A percentile compares a stretch with the other conserved stretches of the same genome.
These are phyloP conservation scores for Phytophthora boehmeriae DNA, from an alignment of 352 stramenopile genomes.

Conservation along the genomic window DNA sequence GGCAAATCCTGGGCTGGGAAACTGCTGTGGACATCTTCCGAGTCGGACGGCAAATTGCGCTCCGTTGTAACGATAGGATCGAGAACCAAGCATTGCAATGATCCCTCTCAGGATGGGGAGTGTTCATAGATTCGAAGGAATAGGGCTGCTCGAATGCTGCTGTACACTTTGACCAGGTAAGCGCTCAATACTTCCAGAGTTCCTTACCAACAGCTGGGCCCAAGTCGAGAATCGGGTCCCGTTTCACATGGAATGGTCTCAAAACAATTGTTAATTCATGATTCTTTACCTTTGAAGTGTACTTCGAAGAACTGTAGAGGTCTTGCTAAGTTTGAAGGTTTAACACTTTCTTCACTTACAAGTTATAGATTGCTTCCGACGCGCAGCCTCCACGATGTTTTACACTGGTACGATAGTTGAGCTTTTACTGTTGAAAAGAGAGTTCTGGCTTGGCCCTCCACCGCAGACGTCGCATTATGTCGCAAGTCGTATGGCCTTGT, in stretches of 20 bases:
- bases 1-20: conserved; percentile 32
- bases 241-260: too few relatives aligned
- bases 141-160: not conserved
- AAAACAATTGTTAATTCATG: too few relatives aligned
- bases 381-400: too few relatives aligned
- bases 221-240: too few relatives aligned
- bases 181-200: not conserved
- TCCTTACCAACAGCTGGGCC: not conserved
- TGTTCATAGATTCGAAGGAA: conserved; percentile 1
- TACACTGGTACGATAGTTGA: too few relatives aligned
- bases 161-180: not conserved
- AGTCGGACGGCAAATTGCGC: conserved; percentile 19
- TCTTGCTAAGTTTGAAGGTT: too few relatives aligned
- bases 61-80: conserved; percentile 33
- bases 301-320: too few relatives aligned
- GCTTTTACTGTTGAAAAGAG: too few relatives aligned
- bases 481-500: not conserved
- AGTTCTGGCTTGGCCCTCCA: too few relatives aligned
- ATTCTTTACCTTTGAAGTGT: too few relatives aligned
- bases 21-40: not conserved
- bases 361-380: too few relatives aligned
- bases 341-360: too few relatives aligned
- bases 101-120: conserved; percentile 30
- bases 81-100: conserved; percentile 22
- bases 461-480: not conserved